phyloP scores from a whole-genome alignment of 768 basidiomycete species.

The Pilatotrama ljubarskyi region DNA sequence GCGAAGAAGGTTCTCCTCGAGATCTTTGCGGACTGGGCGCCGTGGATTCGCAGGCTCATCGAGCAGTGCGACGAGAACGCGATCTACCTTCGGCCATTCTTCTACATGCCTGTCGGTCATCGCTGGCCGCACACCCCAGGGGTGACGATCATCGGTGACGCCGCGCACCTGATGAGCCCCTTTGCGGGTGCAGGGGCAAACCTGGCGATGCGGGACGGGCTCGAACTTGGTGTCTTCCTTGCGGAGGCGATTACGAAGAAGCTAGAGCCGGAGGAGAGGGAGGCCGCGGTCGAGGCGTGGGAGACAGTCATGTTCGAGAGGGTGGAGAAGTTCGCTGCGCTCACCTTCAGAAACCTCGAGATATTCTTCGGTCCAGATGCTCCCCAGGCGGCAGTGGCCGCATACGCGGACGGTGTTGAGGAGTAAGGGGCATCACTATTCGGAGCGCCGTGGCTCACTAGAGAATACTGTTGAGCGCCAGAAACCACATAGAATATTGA shows the following conservation, averaged over 20 bases:
- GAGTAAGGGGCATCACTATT: background rate
- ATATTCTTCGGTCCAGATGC: background rate
- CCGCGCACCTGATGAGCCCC: constrained; percentile 40
- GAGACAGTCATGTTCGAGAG: constrained; percentile 3
- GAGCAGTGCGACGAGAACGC: background rate
- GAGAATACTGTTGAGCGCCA: too few relatives aligned
- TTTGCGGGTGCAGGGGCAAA: constrained; percentile 42
- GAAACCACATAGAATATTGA: too few relatives aligned
- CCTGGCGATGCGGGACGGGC: constrained; percentile 34
- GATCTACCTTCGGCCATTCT: constrained; percentile 15
- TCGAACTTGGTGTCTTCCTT: constrained; percentile 17
- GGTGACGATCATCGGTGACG: constrained; percentile 27
- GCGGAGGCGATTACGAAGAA: constrained; percentile 6
- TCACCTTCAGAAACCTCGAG: constrained; percentile 3
- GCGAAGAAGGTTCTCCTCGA: background rate
- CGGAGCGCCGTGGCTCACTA: too few relatives aligned
- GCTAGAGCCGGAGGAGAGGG: constrained; percentile 1
- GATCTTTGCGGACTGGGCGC: constrained; percentile 3
- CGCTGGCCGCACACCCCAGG: constrained; percentile 12
- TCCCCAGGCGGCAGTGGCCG: background rate
- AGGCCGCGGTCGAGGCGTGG: background rate
- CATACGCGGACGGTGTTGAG: background rate
- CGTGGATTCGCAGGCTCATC: constrained; percentile 6
- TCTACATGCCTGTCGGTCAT: constrained; percentile 15
- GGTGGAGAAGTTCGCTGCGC: constrained; percentile 2